Conservation (phyloP, 352 stramenopile species). For the Pythium guiyangense region DNA sequence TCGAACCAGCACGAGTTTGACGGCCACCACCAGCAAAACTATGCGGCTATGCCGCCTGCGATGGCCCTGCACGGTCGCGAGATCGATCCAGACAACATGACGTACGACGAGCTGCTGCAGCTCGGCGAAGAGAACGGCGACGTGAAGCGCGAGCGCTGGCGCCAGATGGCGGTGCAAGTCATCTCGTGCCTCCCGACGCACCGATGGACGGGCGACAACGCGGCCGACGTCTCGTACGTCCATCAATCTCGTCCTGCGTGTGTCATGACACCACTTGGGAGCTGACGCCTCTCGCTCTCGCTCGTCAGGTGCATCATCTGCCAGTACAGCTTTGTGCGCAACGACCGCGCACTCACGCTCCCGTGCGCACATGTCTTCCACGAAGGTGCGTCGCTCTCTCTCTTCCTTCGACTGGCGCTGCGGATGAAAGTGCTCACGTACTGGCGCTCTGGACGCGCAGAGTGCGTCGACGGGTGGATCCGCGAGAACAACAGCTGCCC, state of each 20-base stretch:
- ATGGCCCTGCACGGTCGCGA: slow-evolving; percentile 7
- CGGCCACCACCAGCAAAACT: no score
- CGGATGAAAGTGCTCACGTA: background rate
- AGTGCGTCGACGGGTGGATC: slow-evolving; percentile 68
- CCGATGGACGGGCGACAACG: slow-evolving; percentile 35
- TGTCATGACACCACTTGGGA: background rate
- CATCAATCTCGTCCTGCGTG: slow-evolving; percentile 2
- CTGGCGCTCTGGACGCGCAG: slow-evolving; percentile 12
- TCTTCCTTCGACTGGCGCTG: background rate
- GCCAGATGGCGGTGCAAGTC: slow-evolving; percentile 51
- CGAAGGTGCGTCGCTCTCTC: slow-evolving; percentile 31
- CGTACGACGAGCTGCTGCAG: slow-evolving; percentile 70
- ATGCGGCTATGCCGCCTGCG: background rate
- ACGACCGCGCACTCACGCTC: slow-evolving; percentile 59
- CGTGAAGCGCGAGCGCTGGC: slow-evolving; percentile 74
- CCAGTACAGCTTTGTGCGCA: slow-evolving; percentile 53
- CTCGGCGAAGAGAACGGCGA: slow-evolving; percentile 69
- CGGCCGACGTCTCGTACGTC: slow-evolving; percentile 57
- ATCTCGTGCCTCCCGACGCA: slow-evolving; percentile 62
- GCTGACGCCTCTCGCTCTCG: slow-evolving; percentile 2
- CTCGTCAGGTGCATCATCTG: slow-evolving; percentile 61
- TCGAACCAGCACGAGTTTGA: slow-evolving; percentile 9
- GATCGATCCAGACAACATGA: slow-evolving; percentile 79
- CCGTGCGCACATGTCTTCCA: slow-evolving; percentile 77
- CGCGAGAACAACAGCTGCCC: slow-evolving; percentile 78